Base-by-base conservation (phyloP, 306 rosid species). In the Spatholobus suberectus region DNA sequence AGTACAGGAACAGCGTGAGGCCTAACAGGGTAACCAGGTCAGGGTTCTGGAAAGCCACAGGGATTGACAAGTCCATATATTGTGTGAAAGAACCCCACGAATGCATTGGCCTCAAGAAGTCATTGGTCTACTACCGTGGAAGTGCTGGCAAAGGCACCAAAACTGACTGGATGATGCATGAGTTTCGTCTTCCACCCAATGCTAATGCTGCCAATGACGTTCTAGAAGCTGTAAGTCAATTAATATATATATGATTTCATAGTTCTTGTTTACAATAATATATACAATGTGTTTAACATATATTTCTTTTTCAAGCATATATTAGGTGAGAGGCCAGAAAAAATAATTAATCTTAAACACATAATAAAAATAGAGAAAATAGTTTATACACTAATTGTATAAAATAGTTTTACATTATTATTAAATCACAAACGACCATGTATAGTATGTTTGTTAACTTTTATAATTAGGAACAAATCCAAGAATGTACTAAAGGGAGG, bases 141-240 rank as follows among this genome's bases (percentile, higher is more conserved):
- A 88, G 88, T 86, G 99, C 99, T 8, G 99, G 98, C 0, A 95
- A 93, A 89, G 98, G 96, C 62, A 90, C 96, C 75, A 95, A 95
- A 90, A 95, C 99, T 73, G 96, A 93, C 35, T 95, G 99, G 99
- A 93, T 95, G 99, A 93, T 95, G 99, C 97, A 95, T 40, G 99
- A 95, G 86, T 95, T 95, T 89, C 97, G 99, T 23, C 99, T 95
- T 47, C 97, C 98, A 24, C 90, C 91, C n/a, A 77, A 81, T 69
- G 34, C 74, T 32, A 76, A 86, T 34, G 23, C n/a, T 34, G 24
- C n/a, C 70, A 77, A 13, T 70, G 41, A 71, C 38, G 27, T 87
- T 70, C 94, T 86, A 75, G 94, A 94, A 91, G 94, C 97, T 76
- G 98, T 94, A 91, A 91, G 98, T 72, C 24, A 17, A 57, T 23